Conservation (phyloP, 345 rosid genomes). For the Jatropha curcas region DNA sequence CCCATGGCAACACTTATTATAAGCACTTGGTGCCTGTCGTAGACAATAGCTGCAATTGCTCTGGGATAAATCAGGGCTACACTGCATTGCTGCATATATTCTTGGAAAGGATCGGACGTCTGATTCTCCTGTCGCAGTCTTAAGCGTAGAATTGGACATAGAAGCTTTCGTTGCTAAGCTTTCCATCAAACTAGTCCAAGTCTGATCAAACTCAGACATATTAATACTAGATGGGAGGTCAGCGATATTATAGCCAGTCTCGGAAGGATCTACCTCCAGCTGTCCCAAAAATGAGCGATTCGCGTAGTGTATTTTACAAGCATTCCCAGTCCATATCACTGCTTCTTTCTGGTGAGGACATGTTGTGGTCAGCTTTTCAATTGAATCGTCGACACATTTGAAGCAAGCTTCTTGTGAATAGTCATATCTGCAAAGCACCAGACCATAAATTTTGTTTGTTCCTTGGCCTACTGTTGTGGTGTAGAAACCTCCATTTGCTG, state of each 20-base stretch:
- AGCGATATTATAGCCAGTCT: neutral
- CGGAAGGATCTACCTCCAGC: slow-evolving; percentile 24
- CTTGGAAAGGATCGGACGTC: slow-evolving; percentile 4
- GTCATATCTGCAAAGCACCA: slow-evolving; percentile 41
- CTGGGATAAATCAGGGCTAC: slow-evolving; percentile 53
- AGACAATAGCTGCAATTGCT: slow-evolving; percentile 40
- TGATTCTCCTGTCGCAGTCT: slow-evolving; percentile 39
- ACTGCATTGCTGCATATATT: slow-evolving; percentile 45
- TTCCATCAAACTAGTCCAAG: slow-evolving; percentile 36
- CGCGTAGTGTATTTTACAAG: slow-evolving; percentile 45
- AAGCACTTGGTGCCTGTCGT: neutral
- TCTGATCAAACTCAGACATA: slow-evolving; percentile 19
- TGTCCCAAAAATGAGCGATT: slow-evolving; percentile 26
- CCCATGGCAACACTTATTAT: slow-evolving; percentile 26
- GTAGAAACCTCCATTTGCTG: slow-evolving; percentile 29
- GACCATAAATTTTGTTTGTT: slow-evolving; percentile 26
- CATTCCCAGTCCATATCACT: slow-evolving; percentile 23
- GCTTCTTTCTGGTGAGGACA: slow-evolving; percentile 49
- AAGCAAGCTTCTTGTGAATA: slow-evolving; percentile 26
- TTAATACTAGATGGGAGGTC: slow-evolving; percentile 12
- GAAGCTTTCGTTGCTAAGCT: slow-evolving; percentile 22
- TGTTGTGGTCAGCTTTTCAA: slow-evolving; percentile 6
- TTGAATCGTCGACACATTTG: slow-evolving; percentile 20
- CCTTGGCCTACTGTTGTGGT: slow-evolving; percentile 28
- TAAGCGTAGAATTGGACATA: slow-evolving; percentile 27